Evolutionary conservation across 2,329 filamentous ascomycete genomes (phyloP), one percentile per base, ranked within the genome.

Genomic region (Xylogone sp.): DNA sequence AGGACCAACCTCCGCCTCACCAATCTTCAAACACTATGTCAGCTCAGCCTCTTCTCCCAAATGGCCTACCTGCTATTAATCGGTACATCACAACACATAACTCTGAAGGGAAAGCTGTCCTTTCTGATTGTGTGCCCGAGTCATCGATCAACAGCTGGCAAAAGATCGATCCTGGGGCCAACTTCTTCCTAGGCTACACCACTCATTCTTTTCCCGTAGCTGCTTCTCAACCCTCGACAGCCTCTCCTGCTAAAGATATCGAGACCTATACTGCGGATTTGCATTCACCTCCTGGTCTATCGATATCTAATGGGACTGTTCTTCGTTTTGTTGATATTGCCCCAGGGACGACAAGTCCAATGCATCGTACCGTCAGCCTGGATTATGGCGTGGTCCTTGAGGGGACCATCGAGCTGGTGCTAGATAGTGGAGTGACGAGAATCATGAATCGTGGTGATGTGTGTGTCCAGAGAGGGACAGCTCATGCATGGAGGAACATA

Each of bases 391-490:
- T 71, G 24, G 66, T 76, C 16, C 16, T 75, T 7, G 61, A 65
- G 7, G 73, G 73, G 2, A 64, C 67, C 50, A 66, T 75, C 5
- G 68, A 70, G 3, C 55, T 74, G n/a, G 58, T 52, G 4, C 64
- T 76, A 1, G 73, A 75, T 52, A 59, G 63, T 3, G 72, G 72
- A 5, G 71, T 71, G 48, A 70, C 67, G 57, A 71, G 60, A 54
- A 63, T 63, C 1, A 46, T 75, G 24, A 53, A 56, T n/a, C 59
- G 63, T 2, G 74, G 73, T 3, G 73, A 76, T 52, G 56, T 71
- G 16, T 64, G 74, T 45, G 65, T 76, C 0, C 72, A 76, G 55
- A 62, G 71, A 44, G 75, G 73, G 1, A 70, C 68, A 8, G 75
- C 71, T 50, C 75, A 78, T 59, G 60, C 62, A 10, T 78, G 75